Conservation (phyloP, 306 rosid species). For the Acacia acuminata region DNA sequence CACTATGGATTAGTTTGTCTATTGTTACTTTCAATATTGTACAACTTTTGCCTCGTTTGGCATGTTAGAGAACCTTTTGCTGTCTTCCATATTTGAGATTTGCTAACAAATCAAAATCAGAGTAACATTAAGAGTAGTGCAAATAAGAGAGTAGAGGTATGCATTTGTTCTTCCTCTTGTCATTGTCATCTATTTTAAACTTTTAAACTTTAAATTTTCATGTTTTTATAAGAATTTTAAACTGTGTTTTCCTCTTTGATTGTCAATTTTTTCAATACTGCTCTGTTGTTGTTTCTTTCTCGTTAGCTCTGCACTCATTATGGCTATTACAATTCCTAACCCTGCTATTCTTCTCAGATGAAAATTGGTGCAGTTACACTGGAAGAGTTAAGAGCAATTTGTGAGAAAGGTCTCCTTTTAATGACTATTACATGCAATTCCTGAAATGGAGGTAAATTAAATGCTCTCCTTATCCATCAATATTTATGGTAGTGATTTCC, state of each 20-base stretch:
- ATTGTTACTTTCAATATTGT: no score
- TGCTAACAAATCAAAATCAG: conserved; percentile 46
- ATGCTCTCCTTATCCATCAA: conserved; percentile 12
- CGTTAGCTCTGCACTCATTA: background rate
- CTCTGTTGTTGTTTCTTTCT: no score
- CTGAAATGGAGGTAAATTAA: conserved; percentile 93
- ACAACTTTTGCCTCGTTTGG: no score
- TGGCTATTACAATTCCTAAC: background rate
- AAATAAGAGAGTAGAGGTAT: conserved; percentile 79
- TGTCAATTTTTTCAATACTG: background rate
- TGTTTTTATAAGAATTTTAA: background rate
- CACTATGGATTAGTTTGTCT: no score
- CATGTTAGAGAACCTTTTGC: no score
- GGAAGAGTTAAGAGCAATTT: conserved; percentile 77
- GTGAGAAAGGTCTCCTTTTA: conserved; percentile 92
- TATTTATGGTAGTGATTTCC: conserved; percentile 20
- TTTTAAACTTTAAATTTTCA: background rate
- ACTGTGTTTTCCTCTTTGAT: conserved; percentile 23
- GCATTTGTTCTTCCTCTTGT: background rate
- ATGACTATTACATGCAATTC: conserved; percentile 90
- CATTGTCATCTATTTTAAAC: conserved; percentile 12
- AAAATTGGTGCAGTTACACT: conserved; percentile 67
- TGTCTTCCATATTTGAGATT: conserved; percentile 12
- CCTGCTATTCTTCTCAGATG: conserved; percentile 51
- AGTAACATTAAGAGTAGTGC: conserved; percentile 53